These are phyloP conservation scores for Psilocybe sp. DNA, from an alignment of 768 basidiomycete species.

Conservation along the genomic window DNA sequence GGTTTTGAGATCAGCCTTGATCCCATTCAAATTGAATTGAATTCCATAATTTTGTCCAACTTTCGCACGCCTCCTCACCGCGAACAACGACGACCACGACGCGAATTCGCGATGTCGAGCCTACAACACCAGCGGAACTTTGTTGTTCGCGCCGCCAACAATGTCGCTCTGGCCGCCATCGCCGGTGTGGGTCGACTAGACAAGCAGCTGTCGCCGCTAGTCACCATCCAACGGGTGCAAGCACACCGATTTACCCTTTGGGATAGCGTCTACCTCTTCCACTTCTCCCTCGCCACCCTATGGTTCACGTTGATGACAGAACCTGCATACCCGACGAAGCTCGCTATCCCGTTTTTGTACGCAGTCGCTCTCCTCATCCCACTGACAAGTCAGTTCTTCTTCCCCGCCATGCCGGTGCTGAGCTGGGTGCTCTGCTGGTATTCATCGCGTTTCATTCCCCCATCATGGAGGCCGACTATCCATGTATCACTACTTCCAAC, in stretches of 20 bases:
- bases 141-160: slow-evolving; percentile 17
- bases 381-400: slow-evolving; percentile 85
- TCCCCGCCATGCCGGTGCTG: slow-evolving; percentile 85
- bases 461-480: slow-evolving; percentile 70
- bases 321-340: slow-evolving; percentile 70
- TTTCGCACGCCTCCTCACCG: slow-evolving; percentile 18
- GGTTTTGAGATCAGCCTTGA: neutral
- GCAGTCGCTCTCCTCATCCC: slow-evolving; percentile 71
- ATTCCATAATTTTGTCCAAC: slow-evolving; percentile 4
- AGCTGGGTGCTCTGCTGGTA: slow-evolving; percentile 86
- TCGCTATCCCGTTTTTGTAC: slow-evolving; percentile 75
- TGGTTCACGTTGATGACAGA: slow-evolving; percentile 73
- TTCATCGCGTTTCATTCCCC: slow-evolving; percentile 83
- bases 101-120: slow-evolving; percentile 15
- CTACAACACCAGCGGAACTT: slow-evolving; percentile 16
- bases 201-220: slow-evolving; percentile 67
- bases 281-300: slow-evolving; percentile 58
- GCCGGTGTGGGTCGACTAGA: slow-evolving; percentile 69
- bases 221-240: slow-evolving; percentile 59
- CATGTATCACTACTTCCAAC: slow-evolving; percentile 94
- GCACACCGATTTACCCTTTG: slow-evolving; percentile 52
- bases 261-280: slow-evolving; percentile 65
- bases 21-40: too few species aligned
- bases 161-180: slow-evolving; percentile 43
- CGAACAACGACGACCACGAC: slow-evolving; percentile 14